Evolutionary conservation across 225 moss, liverwort and hornwort genomes (phyloP).

Genomic region (Thuidium tamariscinum): DNA sequence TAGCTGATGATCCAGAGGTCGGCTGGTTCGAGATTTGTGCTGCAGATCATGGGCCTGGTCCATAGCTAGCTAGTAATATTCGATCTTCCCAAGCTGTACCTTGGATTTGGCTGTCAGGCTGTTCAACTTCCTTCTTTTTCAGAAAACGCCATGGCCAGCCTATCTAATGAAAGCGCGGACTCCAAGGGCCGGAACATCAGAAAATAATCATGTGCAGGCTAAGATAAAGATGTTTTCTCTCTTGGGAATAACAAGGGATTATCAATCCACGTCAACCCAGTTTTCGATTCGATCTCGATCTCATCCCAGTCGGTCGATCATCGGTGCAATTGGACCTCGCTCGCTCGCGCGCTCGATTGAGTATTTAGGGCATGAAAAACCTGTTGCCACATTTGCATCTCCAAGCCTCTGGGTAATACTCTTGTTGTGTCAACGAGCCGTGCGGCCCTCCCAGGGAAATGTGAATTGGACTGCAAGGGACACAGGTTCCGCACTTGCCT

Average conservation of each 20-base stretch:
- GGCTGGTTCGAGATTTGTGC: not conserved
- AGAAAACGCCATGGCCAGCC: not conserved
- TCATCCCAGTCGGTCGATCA: not conserved
- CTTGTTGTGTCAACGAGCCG: constrained; percentile 37
- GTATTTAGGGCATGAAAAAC: constrained; percentile 30
- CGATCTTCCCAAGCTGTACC: constrained; percentile 7
- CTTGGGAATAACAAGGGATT: not conserved
- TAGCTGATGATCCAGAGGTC: not conserved
- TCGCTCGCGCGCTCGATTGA: too few relatives aligned
- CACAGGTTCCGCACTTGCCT: constrained; percentile 40
- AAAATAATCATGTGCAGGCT: too few relatives aligned
- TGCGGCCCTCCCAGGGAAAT: constrained; percentile 38
- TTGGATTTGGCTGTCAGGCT: not conserved
- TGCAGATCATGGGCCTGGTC: not conserved
- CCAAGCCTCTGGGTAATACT: constrained; percentile 56
- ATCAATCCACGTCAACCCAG: not conserved
- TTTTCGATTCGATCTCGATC: not conserved
- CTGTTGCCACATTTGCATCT: constrained; percentile 54
- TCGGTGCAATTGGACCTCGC: too few relatives aligned
- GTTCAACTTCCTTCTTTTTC: not conserved
- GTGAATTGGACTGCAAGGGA: constrained; percentile 43
- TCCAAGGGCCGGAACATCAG: not conserved
- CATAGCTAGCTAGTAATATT: not conserved
- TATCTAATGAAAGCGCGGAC: not conserved
- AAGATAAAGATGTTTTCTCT: not conserved